These are phyloP conservation scores for Nemania diffusa DNA, from an alignment of 2,329 filamentous ascomycete genomes.

Conservation along the genomic window DNA sequence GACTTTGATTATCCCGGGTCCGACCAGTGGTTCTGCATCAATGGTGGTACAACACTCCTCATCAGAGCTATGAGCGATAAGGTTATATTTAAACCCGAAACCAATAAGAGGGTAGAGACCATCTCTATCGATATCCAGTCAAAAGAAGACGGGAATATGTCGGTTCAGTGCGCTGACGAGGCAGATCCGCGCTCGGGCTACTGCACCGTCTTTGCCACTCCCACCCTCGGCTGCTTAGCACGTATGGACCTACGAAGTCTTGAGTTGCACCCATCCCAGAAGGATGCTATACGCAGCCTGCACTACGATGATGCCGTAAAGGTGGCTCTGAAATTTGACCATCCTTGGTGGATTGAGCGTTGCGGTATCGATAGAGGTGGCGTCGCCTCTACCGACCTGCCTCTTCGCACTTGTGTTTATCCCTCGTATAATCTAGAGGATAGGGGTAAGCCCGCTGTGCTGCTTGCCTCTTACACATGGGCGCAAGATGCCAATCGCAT, in stretches of 20 bases:
- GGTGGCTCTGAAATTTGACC: too few species aligned
- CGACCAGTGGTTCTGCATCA: too few species aligned
- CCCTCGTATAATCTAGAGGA: constrained; percentile 51
- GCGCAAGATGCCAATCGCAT: constrained; percentile 51
- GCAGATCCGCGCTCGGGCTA: constrained; percentile 32
- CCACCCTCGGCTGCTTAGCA: constrained; percentile 46
- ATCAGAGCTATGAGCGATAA: too few species aligned
- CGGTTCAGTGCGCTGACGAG: neutral
- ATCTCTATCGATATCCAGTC: too few species aligned
- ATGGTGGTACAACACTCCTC: neutral
- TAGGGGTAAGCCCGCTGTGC: constrained; percentile 43
- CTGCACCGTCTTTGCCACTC: constrained; percentile 49
- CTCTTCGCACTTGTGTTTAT: constrained; percentile 50
- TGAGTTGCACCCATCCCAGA: constrained; percentile 41
- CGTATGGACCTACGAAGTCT: constrained; percentile 47
- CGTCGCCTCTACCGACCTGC: too few species aligned
- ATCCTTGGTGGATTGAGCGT: too few species aligned
- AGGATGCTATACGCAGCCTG: constrained; percentile 48
- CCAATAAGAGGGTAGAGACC: too few species aligned
- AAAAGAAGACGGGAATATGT: too few species aligned
- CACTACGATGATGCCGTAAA: constrained; percentile 48
- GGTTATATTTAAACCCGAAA: too few species aligned
- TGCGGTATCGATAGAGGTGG: constrained; percentile 48
- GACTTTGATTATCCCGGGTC: constrained; percentile 33
- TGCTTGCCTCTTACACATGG: constrained; percentile 53